phyloP scores from a whole-genome alignment of 306 rosid species.

The Rosa rugosa region DNA sequence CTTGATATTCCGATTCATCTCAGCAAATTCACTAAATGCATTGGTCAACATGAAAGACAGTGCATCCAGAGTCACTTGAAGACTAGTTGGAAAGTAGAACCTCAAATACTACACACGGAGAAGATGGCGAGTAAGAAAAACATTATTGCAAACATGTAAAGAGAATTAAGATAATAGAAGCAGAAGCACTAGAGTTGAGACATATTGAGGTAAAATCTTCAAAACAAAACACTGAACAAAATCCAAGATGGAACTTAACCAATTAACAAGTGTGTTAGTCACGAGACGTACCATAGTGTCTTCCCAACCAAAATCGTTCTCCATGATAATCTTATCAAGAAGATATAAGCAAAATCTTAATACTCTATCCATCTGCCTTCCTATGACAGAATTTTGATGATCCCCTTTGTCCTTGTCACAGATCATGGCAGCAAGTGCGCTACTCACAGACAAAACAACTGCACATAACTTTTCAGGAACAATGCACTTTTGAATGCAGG shows the following conservation, averaged over 20 bases:
- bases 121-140: slow-evolving; percentile 4
- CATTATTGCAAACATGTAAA: background rate
- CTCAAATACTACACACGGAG: slow-evolving; percentile 66
- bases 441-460: slow-evolving; percentile 51
- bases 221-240: background rate
- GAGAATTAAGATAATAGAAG: background rate
- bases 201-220: background rate
- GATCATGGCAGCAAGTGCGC: slow-evolving; percentile 54
- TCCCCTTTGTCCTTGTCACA: slow-evolving; percentile 38
- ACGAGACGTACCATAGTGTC: slow-evolving; percentile 61
- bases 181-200: background rate
- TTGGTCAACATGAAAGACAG: slow-evolving; percentile 48
- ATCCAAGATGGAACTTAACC: background rate
- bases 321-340: slow-evolving; percentile 55
- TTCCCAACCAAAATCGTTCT: slow-evolving; percentile 64
- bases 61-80: slow-evolving; percentile 45
- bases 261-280: background rate
- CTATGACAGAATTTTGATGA: slow-evolving; percentile 30
- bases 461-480: slow-evolving; percentile 68
- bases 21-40: slow-evolving; percentile 58
- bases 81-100: slow-evolving; percentile 63
- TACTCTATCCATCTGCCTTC: slow-evolving; percentile 51
- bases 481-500: slow-evolving; percentile 69
- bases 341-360: slow-evolving; percentile 73
- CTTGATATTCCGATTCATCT: slow-evolving; percentile 34